A percentile compares a stretch with the other conserved stretches of the same genome.
These are phyloP conservation scores for Pittosporum tobira DNA, from an alignment of 129 eudicot species.

Conservation along the genomic window DNA sequence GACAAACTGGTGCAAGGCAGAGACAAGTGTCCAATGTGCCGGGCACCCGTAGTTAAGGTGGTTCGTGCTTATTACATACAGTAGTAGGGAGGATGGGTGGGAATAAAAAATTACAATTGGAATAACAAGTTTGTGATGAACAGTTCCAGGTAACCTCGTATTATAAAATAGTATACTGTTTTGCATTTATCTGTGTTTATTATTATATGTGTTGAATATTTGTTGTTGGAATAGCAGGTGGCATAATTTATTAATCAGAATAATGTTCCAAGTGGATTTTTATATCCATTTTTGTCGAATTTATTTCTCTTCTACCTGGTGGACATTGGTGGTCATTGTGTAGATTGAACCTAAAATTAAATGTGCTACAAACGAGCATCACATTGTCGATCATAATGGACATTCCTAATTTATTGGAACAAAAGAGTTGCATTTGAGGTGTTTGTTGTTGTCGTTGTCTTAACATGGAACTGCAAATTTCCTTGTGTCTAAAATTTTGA, in stretches of 20 bases:
- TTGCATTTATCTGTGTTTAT: not conserved
- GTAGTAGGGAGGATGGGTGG: constrained; percentile 14
- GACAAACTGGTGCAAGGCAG: constrained; percentile 39
- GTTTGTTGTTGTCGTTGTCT: too few relatives aligned
- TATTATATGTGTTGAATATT: not conserved
- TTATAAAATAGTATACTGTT: not conserved
- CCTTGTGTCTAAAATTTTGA: too few relatives aligned
- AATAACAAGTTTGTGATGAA: constrained; percentile 8
- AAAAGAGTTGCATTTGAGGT: too few relatives aligned
- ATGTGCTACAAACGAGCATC: too few relatives aligned
- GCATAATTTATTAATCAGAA: constrained; percentile 4
- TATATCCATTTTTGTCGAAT: not conserved
- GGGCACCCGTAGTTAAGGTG: constrained; percentile 69
- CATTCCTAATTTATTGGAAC: too few relatives aligned
- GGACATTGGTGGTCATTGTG: too few relatives aligned
- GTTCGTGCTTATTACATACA: constrained; percentile 48
- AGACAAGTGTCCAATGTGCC: constrained; percentile 63
- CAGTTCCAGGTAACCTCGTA: not conserved
- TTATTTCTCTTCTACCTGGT: too few relatives aligned
- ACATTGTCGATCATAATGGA: too few relatives aligned
- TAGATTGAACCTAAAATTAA: too few relatives aligned
- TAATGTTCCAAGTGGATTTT: constrained; percentile 3
- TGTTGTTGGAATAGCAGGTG: constrained; percentile 11
- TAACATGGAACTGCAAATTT: too few relatives aligned
- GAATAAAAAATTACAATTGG: not conserved